Percentiles rank a stretch among this genome's conserved stretches.
Conservation (phyloP, 2,329 filamentous ascomycete genomes). For the Fusarium sp. region DNA sequence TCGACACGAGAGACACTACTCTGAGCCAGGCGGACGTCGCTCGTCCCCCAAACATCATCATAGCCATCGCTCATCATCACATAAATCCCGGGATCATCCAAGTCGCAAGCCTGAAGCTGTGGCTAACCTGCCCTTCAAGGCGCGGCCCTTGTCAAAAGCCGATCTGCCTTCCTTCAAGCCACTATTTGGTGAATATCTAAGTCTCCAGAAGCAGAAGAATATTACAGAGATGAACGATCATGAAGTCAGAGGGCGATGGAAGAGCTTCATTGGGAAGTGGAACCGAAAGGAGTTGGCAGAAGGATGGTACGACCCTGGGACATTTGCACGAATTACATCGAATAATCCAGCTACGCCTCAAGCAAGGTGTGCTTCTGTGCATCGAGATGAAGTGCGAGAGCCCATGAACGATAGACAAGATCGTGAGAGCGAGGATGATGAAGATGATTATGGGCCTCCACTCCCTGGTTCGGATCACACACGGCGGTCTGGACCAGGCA, state of each 20-base stretch:
- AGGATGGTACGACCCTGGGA: conserved; percentile 91
- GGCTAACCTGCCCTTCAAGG: conserved; percentile 68
- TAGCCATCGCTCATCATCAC: conserved; percentile 39
- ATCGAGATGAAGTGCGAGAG: conserved; percentile 43
- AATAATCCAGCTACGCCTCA: conserved; percentile 30
- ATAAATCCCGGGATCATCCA: conserved; percentile 34
- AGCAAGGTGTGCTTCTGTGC: conserved; percentile 3
- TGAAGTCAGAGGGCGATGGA: conserved; percentile 88
- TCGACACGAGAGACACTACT: conserved; percentile 20
- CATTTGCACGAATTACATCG: conserved; percentile 57
- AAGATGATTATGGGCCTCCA: conserved; percentile 65
- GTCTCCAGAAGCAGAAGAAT: conserved; percentile 82
- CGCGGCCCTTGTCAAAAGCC: conserved; percentile 71
- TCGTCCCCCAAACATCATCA: conserved; percentile 28
- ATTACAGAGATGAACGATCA: conserved; percentile 74
- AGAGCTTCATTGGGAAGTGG: conserved; percentile 92
- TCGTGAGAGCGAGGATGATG: conserved; percentile 50
- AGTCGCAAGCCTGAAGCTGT: conserved; percentile 15
- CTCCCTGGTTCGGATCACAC: conserved; percentile 39
- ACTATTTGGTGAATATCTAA: conserved; percentile 85
- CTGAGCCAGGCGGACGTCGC: conserved; percentile 24
- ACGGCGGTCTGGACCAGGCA: conserved; percentile 61
- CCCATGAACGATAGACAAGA: conserved; percentile 59
- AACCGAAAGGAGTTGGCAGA: conserved; percentile 87
- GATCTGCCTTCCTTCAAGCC: conserved; percentile 74